Evolutionary conservation across 2,329 filamentous ascomycete genomes (phyloP).

Genomic region (Monilinia polystroma): DNA sequence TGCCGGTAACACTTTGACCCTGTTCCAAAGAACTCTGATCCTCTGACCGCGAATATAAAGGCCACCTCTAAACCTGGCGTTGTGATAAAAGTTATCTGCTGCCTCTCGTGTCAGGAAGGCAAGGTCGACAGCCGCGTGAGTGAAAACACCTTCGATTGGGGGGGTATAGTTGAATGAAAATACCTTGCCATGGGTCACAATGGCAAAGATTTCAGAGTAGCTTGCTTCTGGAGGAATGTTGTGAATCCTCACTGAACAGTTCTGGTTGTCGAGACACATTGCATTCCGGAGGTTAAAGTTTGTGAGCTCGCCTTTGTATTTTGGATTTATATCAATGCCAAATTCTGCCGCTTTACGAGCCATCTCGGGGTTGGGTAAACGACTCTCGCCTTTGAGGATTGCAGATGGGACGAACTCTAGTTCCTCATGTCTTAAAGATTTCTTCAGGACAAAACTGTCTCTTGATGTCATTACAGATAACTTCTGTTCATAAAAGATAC

Average conservation of each 20-base stretch:
- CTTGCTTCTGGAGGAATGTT: constrained; percentile 14
- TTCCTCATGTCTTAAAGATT: background rate
- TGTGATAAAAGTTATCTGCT: constrained; percentile 20
- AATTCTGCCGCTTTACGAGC: constrained; percentile 10
- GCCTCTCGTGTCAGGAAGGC: constrained; percentile 24
- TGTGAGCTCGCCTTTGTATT: constrained; percentile 25
- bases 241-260: constrained; percentile 23
- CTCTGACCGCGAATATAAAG: background rate
- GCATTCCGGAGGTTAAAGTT: constrained; percentile 21
- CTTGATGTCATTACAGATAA: background rate
- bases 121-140: constrained; percentile 20
- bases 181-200: constrained; percentile 26
- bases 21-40: constrained; percentile 14
- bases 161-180: constrained; percentile 21
- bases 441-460: background rate
- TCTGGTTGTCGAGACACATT: constrained; percentile 7
- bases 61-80: background rate
- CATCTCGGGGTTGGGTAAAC: background rate
- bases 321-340: constrained; percentile 10
- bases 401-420: constrained; percentile 12
- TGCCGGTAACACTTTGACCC: constrained; percentile 11
- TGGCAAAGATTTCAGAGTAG: constrained; percentile 22
- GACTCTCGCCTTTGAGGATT: constrained; percentile 7
- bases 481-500: background rate
- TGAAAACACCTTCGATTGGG: background rate